These are phyloP conservation scores for Chaetomium olivaceum DNA, from an alignment of 2,329 filamentous ascomycete species.

Conservation along the genomic window DNA sequence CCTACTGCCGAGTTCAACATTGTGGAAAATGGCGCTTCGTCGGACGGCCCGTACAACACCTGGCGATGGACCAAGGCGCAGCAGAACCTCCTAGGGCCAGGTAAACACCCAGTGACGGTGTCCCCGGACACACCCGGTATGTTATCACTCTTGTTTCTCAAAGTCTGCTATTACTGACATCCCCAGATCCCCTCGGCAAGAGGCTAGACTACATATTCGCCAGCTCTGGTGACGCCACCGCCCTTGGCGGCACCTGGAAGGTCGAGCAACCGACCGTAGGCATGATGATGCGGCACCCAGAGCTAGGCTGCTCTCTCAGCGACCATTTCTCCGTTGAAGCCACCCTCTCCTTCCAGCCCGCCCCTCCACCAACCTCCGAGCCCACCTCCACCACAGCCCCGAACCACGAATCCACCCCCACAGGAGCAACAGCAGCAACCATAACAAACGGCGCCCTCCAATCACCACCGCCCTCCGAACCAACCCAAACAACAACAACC, in stretches of 20 bases:
- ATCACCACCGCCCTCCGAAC: slow-evolving; percentile 17
- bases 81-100: slow-evolving; percentile 66
- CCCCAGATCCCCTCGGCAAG: slow-evolving; percentile 72
- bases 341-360: slow-evolving; percentile 60
- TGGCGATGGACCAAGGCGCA: slow-evolving; percentile 83
- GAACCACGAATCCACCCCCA: slow-evolving; percentile 9
- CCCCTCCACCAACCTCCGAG: slow-evolving; percentile 14
- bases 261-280: slow-evolving; percentile 71
- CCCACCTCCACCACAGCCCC: slow-evolving; percentile 21
- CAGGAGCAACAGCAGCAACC: slow-evolving; percentile 4
- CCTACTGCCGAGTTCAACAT: slow-evolving; percentile 80
- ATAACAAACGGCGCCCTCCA: slow-evolving; percentile 8
- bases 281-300: slow-evolving; percentile 79
- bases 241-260: slow-evolving; percentile 57
- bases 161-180: background rate
- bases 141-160: background rate
- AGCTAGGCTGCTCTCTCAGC: slow-evolving; percentile 80
- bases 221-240: slow-evolving; percentile 48
- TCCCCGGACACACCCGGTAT: slow-evolving; percentile 54
- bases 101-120: slow-evolving; percentile 60
- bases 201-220: slow-evolving; percentile 94
- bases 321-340: slow-evolving; percentile 93
- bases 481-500: background rate
- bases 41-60: slow-evolving; percentile 82
- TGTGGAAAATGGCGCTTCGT: slow-evolving; percentile 79